Percentiles rank a stretch among this genome's conserved stretches.
Conservation (phyloP, 1,284 basidiomycete genomes). For the Pseudozyma flocculosa region DNA sequence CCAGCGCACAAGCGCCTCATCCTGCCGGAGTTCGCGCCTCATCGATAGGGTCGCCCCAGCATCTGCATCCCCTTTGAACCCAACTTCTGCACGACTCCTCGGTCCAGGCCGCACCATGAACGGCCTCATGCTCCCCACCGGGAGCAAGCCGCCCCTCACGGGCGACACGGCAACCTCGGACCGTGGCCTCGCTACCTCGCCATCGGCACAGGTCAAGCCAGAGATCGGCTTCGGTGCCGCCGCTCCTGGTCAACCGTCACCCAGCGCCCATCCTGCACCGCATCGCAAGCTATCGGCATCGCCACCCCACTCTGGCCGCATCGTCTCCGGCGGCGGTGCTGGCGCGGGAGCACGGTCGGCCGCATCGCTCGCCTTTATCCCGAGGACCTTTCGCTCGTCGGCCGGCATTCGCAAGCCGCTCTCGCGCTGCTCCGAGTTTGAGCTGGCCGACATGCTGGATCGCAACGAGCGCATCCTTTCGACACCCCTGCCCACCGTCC, state of each 20-base stretch:
- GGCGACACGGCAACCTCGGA: too few species aligned
- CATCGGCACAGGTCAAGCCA: too few species aligned
- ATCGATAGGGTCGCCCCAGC: too few species aligned
- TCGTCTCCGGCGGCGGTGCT: slow-evolving; percentile 1
- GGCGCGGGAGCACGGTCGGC: too few species aligned
- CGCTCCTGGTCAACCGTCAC: too few species aligned
- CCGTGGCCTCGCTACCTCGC: too few species aligned
- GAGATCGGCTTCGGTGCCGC: slow-evolving; percentile 2
- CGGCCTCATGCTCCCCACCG: slow-evolving; percentile 30
- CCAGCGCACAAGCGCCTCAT: too few species aligned
- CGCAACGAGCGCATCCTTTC: slow-evolving; percentile 32
- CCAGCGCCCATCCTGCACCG: slow-evolving; percentile 3
- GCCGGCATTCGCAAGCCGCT: slow-evolving; percentile 27
- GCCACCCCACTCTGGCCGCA: slow-evolving; percentile 1
- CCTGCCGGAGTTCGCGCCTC: too few species aligned
- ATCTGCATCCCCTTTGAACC: too few species aligned
- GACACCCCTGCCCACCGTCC: slow-evolving; percentile 4
- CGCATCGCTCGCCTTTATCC: slow-evolving; percentile 33
- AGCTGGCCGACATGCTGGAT: slow-evolving; percentile 37
- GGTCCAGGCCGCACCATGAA: too few species aligned
- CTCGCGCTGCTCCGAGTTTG: slow-evolving; percentile 29
- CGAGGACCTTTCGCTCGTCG: slow-evolving; percentile 20
- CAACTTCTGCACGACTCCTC: too few species aligned
- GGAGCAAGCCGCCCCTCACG: slow-evolving; percentile 26
- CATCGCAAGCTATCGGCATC: slow-evolving; percentile 3